Conservation (phyloP, 495 filamentous ascomycete species). For the Usnea hakonensis region DNA sequence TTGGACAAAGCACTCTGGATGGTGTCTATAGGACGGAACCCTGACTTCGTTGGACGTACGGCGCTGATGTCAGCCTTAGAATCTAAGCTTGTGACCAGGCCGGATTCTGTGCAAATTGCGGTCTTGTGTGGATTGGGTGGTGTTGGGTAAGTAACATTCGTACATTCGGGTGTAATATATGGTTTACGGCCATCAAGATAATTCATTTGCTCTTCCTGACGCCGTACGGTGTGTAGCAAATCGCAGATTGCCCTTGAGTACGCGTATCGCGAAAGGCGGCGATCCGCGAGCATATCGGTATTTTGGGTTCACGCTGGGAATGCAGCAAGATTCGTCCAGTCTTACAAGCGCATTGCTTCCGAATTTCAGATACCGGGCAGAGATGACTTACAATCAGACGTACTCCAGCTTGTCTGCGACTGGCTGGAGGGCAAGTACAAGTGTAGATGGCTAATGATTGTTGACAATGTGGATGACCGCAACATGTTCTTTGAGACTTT, state of each 20-base stretch:
- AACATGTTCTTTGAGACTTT: conserved; percentile 21
- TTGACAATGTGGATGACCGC: conserved; percentile 35
- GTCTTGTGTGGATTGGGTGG: conserved; percentile 14
- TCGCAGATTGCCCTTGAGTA: conserved; percentile 47
- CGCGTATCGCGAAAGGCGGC: conserved; percentile 30
- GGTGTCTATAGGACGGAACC: conserved; percentile 7
- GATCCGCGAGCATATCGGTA: conserved; percentile 28
- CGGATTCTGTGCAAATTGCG: conserved; percentile 6
- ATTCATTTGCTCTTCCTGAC: not conserved
- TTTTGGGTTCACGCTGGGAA: conserved; percentile 42
- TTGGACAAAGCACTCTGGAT: conserved; percentile 7
- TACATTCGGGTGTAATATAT: not conserved
- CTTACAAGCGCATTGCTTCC: conserved; percentile 36
- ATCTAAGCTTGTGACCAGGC: not conserved
- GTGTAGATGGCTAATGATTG: conserved; percentile 29
- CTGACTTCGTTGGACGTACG: conserved; percentile 1
- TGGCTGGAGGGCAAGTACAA: conserved; percentile 15
- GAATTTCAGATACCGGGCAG: conserved; percentile 22
- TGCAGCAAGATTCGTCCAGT: conserved; percentile 33
- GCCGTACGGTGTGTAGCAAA: conserved; percentile 25
- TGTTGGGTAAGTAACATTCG: conserved; percentile 18
- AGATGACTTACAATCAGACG: conserved; percentile 5
- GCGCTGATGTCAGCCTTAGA: not conserved
- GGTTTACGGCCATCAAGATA: not conserved
- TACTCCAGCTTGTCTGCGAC: conserved; percentile 14